Base-by-base conservation (phyloP, 1,139 yeast genomes). In the Meyerozyma smithsonii region DNA sequence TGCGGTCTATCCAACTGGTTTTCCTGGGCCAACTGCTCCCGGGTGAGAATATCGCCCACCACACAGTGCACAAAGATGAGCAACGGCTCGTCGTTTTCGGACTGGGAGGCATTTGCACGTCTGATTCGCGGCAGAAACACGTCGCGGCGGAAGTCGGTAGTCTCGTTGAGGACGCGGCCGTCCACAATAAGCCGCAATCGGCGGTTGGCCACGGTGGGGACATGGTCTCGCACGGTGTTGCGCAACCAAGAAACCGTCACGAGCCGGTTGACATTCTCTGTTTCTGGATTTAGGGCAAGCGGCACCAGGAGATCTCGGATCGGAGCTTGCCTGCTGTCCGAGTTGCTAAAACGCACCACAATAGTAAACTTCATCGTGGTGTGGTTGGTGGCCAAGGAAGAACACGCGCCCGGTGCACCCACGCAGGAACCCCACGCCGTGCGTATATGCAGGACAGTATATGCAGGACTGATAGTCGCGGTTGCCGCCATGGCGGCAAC, bases 1-100 rank as follows among this genome's bases (percentile, higher is more conserved):
- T 71, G 74, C 0, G 69, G 72, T 36, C 57, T 52, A 52, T 84
- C 94, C 42, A 78, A 50, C 42, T 73, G 74, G 42, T 74, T 80
- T 50, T 87, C 96, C 39, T 77, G 68, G 1, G 66, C 71, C 32
- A 88, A 61, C 54, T 85, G 88, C n/a, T 67, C 73, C 0, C 64
- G 56, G 0, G 77, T 69, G 40, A 88, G 56, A 20, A 67, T 73
- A 38, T 85, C 95, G 3, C 96, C 96, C 4, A 88, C 72, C 5
- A 87, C 77, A 62, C 96, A 88, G 56, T 87, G 96, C 6, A 89
- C 70, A 52, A 82, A 87, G 12, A 84, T 51, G 38, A 42, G 37
- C 38, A 25, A 8, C 30, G 35, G 16, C 28, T 42, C 36, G 12
- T 30, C 21, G 32, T 16, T n/a, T 3, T 4, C 32, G 26, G 15